phyloP scores from a whole-genome alignment of 2,329 filamentous ascomycete genomes.

The Magnaporthiopsis incrustans region DNA sequence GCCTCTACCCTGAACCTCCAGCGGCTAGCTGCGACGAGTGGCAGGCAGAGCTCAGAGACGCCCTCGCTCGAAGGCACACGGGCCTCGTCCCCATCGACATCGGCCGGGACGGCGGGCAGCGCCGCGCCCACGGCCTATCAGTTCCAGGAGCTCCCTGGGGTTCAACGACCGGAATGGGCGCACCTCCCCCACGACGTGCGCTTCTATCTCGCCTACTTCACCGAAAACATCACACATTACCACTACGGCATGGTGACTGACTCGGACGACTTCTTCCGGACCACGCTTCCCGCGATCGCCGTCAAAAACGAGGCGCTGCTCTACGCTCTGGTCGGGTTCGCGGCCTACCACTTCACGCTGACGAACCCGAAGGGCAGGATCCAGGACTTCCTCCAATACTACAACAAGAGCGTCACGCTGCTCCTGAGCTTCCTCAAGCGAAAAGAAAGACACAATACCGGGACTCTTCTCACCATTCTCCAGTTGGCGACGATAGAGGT shows the following conservation, averaged over 20 bases:
- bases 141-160: conserved; percentile 19
- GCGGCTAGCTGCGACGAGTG: conserved; percentile 19
- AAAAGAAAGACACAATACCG: conserved; percentile 61
- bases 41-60: conserved; percentile 43
- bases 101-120: conserved; percentile 33
- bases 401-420: conserved; percentile 77
- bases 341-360: conserved; percentile 77
- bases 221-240: conserved; percentile 67
- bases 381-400: conserved; percentile 77
- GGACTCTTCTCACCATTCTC: conserved; percentile 77
- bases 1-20: conserved; percentile 28
- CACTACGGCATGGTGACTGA: conserved; percentile 77
- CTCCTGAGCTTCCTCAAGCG: conserved; percentile 64
- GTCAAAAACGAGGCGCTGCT: conserved; percentile 69
- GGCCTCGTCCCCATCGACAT: conserved; percentile 44
- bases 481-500: conserved; percentile 94
- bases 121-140: conserved; percentile 22
- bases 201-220: conserved; percentile 72
- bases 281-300: conserved; percentile 63
- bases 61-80: conserved; percentile 43
- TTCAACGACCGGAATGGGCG: conserved; percentile 38
- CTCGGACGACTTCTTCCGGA: conserved; percentile 63
- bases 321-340: conserved; percentile 80
- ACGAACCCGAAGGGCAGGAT: conserved; percentile 64
- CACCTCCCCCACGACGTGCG: conserved; percentile 62